Base-by-base conservation (phyloP, 169 alveolate species). In the Plasmodium billcollinsi region DNA sequence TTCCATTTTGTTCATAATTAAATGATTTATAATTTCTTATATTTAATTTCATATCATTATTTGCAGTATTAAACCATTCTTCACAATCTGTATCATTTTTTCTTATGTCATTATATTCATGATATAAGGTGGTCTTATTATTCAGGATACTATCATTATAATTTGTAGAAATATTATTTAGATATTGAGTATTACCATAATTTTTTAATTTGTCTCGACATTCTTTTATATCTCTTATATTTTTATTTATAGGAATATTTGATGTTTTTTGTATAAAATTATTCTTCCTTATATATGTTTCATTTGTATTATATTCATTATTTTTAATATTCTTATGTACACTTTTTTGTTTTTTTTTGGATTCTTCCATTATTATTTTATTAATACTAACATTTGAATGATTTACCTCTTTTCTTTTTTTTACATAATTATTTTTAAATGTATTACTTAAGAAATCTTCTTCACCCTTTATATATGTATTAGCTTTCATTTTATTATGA, bases 111-210 rank as follows among this genome's bases (percentile, higher is more conserved):
- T 45, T 39, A 24, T 54, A 76, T 6, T 76, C 89, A 29, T 49
- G 66, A n/a, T 59, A 49, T 1, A 76, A 43, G 14, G 54, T 76
- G 11, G 89, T 78, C 2, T 78, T 71, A 52, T 78, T 78, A 47
- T 78, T 78, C 29, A 78, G 33, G 52, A 78, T 66, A 58, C 89
- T 78, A 20, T 78, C 89, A 45, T 78, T 78, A 58, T 78, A 78
- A 8, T 65, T 14, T 9, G 62, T 21, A 45, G 78, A 50, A 39
- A 7, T 39, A 50, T 74, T 74, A 43, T 75, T 75, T 65, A 78
- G 21, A 24, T 78, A 78, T 58, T 78, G 89, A 7, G 89, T 78
- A 58, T 58, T 78, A 50, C 20, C 67, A 47, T 78, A 78, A 20
- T 7, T 21, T 29, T 50, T 78, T 43, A 24, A 62, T 3, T 18